Evolutionary conservation across 2,329 filamentous ascomycete species (phyloP), one percentile per base, ranked within the genome.

Genomic region (Triangularia verruculosa): DNA sequence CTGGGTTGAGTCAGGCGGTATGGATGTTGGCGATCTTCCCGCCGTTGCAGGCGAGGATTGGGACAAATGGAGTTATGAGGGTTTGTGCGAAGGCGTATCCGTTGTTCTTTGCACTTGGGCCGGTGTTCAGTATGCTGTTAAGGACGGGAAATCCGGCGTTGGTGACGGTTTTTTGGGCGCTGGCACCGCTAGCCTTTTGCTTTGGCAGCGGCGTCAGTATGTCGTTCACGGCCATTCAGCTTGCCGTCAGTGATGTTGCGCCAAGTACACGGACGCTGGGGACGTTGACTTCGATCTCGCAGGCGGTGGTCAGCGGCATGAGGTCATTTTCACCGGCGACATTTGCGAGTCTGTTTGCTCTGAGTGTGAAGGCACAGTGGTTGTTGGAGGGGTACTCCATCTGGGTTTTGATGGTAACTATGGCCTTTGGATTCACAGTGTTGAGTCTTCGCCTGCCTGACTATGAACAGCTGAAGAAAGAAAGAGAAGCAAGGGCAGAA

Each of bases 11-110:
- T 3, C 91, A 94, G 74, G 86, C 89, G 0, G 63, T 84, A 6
- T 94, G 90, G 90, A 83, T 92, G 1, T 79, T 94, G 0, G 66
- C 91, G 13, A 78, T 83, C 30, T 93, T 94, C 71, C 90, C 91
- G 0, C 77, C 80, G 0, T 74, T 94, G 1, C 90, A 94, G 71
- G 78, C 75, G 34, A 83, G 84, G 20, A 73, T 87, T 22, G 89
- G 90, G 9, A 93, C 89, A 6, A 87, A 86, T 24, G 83, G 81
- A 3, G 78, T 93, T 0, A 77, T 94, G 65, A 81, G 82, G 4
- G 67, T 77, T 8, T 90, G 89, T 72, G 82, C 81, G 1, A 67
- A 72, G 30, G 77, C 72, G 0, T 93, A 89, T 77, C 89, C 90
- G 0, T 71, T 87, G 57, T 88, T 91, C 72, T 88, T 92, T 72